Base-by-base conservation (phyloP, 1,139 yeast genomes). In the Keqinozyma sinolaborantium region DNA sequence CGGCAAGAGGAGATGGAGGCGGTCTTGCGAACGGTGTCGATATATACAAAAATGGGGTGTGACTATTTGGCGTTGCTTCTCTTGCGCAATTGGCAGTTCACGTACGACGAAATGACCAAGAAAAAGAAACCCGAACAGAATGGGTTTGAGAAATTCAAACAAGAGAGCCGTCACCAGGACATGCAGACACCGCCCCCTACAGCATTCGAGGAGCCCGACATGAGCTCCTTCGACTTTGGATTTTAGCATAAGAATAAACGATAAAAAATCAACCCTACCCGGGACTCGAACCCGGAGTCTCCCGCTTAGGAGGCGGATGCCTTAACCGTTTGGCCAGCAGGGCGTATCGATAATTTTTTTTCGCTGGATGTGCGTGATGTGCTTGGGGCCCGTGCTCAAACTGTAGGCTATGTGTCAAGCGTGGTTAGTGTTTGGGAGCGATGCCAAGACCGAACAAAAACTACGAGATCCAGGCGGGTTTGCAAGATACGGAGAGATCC, bases 261-360 rank as follows among this genome's bases (percentile, higher is more conserved):
- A 41, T n/a, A 33, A 39, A 40, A 33, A 27, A 32, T 31, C 38
- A 80, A 76, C 82, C 79, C 85, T 81, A 77, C 84, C 82, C 86
- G 90, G 88, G 90, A 82, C 88, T 82, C 88, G 90, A 82, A 82
- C 90, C 88, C 90, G 86, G 87, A 82, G 82, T 82, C 90, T 81
- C 75, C 87, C 83, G 84, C 87, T 82, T 81, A 82, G 88, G 90
- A 82, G 90, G 86, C 87, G 83, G 86, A 80, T 79, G 90, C 90
- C 86, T 82, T 82, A 80, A 68, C 90, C 88, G 82, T 82, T 82
- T 79, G 86, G 90, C 90, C 88, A 82, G 80, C 78, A 78, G 83
- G 79, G 83, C 83, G 10, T 18, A 18, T 18, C 21, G 21, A 18
- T 7, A 6, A 23, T 23, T 23, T 23, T 23, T 23, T 23, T n/a